These are phyloP conservation scores for Pestalotiopsis sp. DNA, from an alignment of 2,329 filamentous ascomycete genomes.

Conservation along the genomic window DNA sequence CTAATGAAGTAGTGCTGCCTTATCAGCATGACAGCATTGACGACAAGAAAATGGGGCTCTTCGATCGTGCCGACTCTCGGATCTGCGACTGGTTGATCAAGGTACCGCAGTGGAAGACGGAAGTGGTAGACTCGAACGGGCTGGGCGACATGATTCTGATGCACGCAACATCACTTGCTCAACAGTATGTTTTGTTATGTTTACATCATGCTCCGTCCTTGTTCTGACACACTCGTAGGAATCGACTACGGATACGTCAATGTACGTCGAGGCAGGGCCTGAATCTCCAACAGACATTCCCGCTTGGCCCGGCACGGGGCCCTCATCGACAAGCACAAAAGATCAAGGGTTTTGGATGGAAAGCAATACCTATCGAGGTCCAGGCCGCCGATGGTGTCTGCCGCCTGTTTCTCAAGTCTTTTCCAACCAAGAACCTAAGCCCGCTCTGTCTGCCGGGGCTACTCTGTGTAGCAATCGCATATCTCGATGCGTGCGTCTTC, in stretches of 20 bases:
- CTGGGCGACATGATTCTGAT: conserved; percentile 40
- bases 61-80: conserved; percentile 37
- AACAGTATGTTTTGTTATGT: conserved; percentile 33
- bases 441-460: conserved; percentile 27
- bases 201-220: background rate
- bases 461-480: conserved; percentile 29
- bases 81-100: conserved; percentile 41
- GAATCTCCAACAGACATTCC: conserved; percentile 32
- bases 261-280: conserved; percentile 26
- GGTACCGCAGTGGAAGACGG: conserved; percentile 41
- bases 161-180: conserved; percentile 35
- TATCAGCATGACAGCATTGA: conserved; percentile 26
- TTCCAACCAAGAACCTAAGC: conserved; percentile 30
- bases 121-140: conserved; percentile 38
- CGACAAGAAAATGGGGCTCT: conserved; percentile 25
- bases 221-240: conserved; percentile 18
- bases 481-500: conserved; percentile 36
- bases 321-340: conserved; percentile 28
- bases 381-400: conserved; percentile 34
- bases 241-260: conserved; percentile 30
- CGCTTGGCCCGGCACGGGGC: conserved; percentile 27
- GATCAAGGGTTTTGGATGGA: conserved; percentile 33
- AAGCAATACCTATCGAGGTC: conserved; percentile 30
- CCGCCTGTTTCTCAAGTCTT: conserved; percentile 31
- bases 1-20: conserved; percentile 32